phyloP scores from a whole-genome alignment of 208 protist genomes.

The Wallacemonas sp. region DNA sequence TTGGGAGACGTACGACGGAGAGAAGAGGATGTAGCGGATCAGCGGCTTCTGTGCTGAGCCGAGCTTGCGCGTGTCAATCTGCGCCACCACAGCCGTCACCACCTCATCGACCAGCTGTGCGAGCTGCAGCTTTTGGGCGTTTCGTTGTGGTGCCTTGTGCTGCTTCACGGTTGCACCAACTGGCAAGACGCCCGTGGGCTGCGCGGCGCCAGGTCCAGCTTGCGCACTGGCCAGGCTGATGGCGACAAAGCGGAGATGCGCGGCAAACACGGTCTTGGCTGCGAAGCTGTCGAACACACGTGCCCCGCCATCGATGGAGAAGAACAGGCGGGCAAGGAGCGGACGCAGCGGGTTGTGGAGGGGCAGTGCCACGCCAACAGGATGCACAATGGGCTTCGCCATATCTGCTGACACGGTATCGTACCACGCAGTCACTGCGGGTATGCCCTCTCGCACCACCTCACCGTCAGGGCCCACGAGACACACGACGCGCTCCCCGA shows the following conservation, averaged over 20 bases:
- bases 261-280: conserved; percentile 13
- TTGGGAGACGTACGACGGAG: background rate
- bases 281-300: conserved; percentile 26
- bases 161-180: conserved; percentile 1
- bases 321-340: conserved; percentile 16
- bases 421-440: background rate
- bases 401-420: background rate
- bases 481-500: background rate
- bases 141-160: background rate
- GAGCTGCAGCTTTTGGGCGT: background rate
- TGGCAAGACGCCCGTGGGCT: background rate
- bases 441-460: background rate
- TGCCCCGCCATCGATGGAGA: conserved; percentile 18
- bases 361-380: background rate
- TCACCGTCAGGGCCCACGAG: background rate
- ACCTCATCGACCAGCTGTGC: background rate
- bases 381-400: background rate
- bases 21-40: background rate
- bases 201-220: conserved; percentile 6
- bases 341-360: background rate
- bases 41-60: background rate
- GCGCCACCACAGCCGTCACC: background rate
- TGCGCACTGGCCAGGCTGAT: conserved; percentile 6
- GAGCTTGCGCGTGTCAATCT: background rate
- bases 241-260: conserved; percentile 16